Evolutionary conservation across 2,329 filamentous ascomycete genomes (phyloP).

Genomic region (Cercospora brassicicola): DNA sequence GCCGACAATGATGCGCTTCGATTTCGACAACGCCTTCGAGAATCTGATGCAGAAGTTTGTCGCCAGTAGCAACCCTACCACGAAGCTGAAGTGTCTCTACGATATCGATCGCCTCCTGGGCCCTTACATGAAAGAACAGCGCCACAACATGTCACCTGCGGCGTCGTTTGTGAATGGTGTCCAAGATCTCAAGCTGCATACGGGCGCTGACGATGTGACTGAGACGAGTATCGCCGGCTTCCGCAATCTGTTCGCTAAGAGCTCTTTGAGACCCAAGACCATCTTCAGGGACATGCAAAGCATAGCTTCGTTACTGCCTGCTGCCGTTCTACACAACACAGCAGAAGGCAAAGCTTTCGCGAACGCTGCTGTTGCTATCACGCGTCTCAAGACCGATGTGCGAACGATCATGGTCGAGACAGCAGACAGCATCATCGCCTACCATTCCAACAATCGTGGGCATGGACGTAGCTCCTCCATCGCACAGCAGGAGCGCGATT

Average conservation of each 20-base stretch:
- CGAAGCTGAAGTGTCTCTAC: slow-evolving; percentile 78
- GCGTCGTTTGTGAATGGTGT: slow-evolving; percentile 18
- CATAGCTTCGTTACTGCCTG: slow-evolving; percentile 62
- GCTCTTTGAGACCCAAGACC: slow-evolving; percentile 48
- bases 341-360: slow-evolving; percentile 74
- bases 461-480: slow-evolving; percentile 36
- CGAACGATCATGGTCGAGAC: slow-evolving; percentile 81
- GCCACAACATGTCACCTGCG: not conserved
- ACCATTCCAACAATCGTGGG: slow-evolving; percentile 65
- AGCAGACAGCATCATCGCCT: slow-evolving; percentile 66
- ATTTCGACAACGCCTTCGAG: slow-evolving; percentile 74
- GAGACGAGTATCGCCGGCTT: slow-evolving; percentile 30
- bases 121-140: slow-evolving; percentile 27
- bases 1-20: slow-evolving; percentile 27
- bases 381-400: slow-evolving; percentile 84
- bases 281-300: slow-evolving; percentile 54
- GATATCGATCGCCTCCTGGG: slow-evolving; percentile 71
- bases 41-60: slow-evolving; percentile 82
- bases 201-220: slow-evolving; percentile 5
- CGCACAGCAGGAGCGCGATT: slow-evolving; percentile 38
- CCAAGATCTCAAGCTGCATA: not conserved
- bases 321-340: slow-evolving; percentile 58
- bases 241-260: slow-evolving; percentile 45
- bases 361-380: slow-evolving; percentile 82
- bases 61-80: slow-evolving; percentile 81